Evolutionary conservation across 768 basidiomycete species (phyloP), one percentile per base, ranked within the genome.

Genomic region (Favolaschia claudopus): DNA sequence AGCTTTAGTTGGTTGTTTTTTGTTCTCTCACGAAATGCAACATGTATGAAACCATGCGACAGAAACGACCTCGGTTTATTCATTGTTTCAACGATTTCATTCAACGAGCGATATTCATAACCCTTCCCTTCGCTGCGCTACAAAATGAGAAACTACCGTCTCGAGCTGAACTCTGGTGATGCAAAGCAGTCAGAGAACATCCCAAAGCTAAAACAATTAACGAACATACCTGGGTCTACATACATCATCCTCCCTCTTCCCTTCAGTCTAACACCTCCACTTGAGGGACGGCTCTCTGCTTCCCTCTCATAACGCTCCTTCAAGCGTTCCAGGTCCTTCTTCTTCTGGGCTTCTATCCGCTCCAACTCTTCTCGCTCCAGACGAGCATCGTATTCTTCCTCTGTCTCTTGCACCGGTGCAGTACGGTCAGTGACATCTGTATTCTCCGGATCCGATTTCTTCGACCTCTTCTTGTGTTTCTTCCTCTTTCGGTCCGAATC

Each of bases 231-330:
- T 29, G 87, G 87, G 67, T 89, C 87, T 34, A 87, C 69, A 62
- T 78, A 89, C 63, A 87, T 87, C 88, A 89, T 89, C 58, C 86
- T 75, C 40, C 88, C 87, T 20, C 88, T 83, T 81, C 89, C 89
- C 76, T 91, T 91, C 70, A 89, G 87, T 51, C 87, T 79, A 27
- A 91, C 79, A 9, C 86, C 85, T 9, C 58, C 63, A 52, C 75
- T 78, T 34, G n/a, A n/a, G n/a, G n/a, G n/a, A n/a, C 76, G 75
- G 24, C 65, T 70, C 28, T 70, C 59, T 34, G 69, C 57, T 27
- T 72, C 70, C 31, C 72, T 70, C 36, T 75, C 78, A 40, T 75
- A 72, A 19, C 68, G 70, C 52, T 72, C 72, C 58, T 78, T 83
- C 40, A 87, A 67, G 32, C 77, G 72, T 62, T 84, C 81, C 27